Evolutionary conservation across 306 rosid species (phyloP), one percentile per base, ranked within the genome.

Genomic region (Quercus wislizeni): DNA sequence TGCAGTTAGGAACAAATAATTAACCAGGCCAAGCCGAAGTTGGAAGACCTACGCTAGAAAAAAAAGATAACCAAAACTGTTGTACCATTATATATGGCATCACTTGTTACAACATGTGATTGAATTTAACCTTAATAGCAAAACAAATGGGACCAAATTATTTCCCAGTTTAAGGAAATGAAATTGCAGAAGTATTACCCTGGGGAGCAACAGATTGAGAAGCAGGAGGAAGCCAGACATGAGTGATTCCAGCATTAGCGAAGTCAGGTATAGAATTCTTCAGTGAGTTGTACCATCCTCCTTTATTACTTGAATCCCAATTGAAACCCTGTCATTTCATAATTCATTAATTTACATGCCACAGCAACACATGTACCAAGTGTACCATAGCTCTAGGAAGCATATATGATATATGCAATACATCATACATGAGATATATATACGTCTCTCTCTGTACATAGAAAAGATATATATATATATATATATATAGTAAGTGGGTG

Each of bases 171-270:
- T 12, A 49, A 49, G 23, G 43, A 30, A 64, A 64, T 64, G 43
- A 5, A 14, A 18, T 6, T 5, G 21, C 10, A 28, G 69, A 64
- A 56, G 41, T 28, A 9, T 20, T 81, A 83, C 97, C 97, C 78
- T 91, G 81, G 17, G 86, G 21, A 73, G 76, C 67, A 78, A 30
- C 89, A 5, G 94, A 83, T 13, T 93, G 93, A 67, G 97, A 88
- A 18, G 98, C 85, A 76, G 98, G 98, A 84, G 98, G 98, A 79
- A 93, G 94, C 97, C 98, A 93, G 78, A 93, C 92, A 78, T 93
- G 98, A 49, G 97, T 90, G 1, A 91, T 79, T 79, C 93, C 90
- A 0, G 91, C 91, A 61, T 49, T 71, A 12, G 89, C 90, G 1
- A 93, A 59, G 54, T 91, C 97, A 51, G 93, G 85, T 67, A 91